Evolutionary conservation across 352 stramenopile genomes (phyloP), one percentile per base, ranked within the genome.

Genomic region (Phytophthora lateralis): DNA sequence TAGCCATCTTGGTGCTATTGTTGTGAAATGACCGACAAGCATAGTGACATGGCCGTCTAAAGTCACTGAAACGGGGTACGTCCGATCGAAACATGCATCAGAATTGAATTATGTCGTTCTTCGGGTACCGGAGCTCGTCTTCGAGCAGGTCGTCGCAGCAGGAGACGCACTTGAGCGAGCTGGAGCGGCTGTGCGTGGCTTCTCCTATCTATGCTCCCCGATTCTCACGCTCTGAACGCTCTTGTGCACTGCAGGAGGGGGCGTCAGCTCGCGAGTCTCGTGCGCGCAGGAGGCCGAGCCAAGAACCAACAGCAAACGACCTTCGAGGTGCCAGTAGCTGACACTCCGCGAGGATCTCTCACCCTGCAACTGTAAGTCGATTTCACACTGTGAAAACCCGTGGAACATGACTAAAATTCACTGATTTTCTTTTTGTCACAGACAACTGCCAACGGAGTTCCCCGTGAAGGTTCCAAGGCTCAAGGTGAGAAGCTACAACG

Each of bases 301-400:
- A 92, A 89, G 71, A 92, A 95, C 69, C 83, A 90, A 52, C 78
- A 91, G 69, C 85, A 95, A 74, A 93, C 85, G 49, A 89, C 63
- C 50, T 95, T 95, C 52, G 86, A 95, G 47, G 83, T 93, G 44
- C 61, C 73, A 12, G 70, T 95, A 15, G 68, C 66, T 0, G 78
- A 93, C 37, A 91, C 85, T 12, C 29, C 76, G 34, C 75, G 80
- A 32, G 80, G 86, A 0, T 64, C 62, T 38, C 59, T 92, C 1
- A 26, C 54, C 11, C 47, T 93, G 55, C 54, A 76, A 17, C 39
- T 93, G 85, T 93, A 63, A 21, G 69, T 30, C 48, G 12, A 4
- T 2, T 39, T 55, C 46, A 10, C 6, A 51, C 27, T 37, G 18
- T 26, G 58, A 51, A 38, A 21, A 37, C 14, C 11, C 12, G 27